A percentile compares a stretch with the other conserved stretches of the same genome.
phyloP scores from a whole-genome alignment of 345 rosid genomes.

The Raphanus sativus region DNA sequence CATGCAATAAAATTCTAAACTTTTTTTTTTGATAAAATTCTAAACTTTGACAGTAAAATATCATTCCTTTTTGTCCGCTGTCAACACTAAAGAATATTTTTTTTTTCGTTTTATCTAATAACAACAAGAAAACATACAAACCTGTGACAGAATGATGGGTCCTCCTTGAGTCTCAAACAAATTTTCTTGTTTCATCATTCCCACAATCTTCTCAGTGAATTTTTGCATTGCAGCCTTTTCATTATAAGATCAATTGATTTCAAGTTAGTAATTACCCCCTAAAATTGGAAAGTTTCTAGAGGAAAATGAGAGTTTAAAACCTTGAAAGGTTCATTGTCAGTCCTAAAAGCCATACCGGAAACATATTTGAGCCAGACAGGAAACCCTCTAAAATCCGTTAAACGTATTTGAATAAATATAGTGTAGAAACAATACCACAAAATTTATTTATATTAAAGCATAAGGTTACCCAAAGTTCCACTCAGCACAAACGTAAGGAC shows the following conservation, averaged over 20 bases:
- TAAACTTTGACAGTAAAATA: neutral
- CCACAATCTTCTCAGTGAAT: conserved; percentile 72
- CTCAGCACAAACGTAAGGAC: conserved; percentile 94
- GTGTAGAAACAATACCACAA: neutral
- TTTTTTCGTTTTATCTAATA: neutral
- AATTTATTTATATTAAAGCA: neutral
- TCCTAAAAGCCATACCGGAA: conserved; percentile 80
- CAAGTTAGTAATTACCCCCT: neutral
- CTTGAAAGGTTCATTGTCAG: conserved; percentile 84
- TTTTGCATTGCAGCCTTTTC: conserved; percentile 72
- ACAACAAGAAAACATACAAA: conserved; percentile 25
- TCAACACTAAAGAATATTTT: neutral
- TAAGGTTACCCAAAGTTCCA: conserved; percentile 83
- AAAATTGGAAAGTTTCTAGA: neutral
- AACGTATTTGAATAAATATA: neutral
- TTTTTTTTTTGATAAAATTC: neutral
- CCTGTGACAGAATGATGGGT: conserved; percentile 83
- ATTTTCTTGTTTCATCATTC: conserved; percentile 70
- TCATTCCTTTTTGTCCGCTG: neutral
- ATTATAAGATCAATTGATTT: conserved; percentile 38
- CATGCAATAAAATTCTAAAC: neutral
- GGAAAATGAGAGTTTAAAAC: conserved; percentile 33
- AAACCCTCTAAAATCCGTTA: conserved; percentile 30
- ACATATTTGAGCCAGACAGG: conserved; percentile 78
- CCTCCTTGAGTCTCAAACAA: conserved; percentile 81